These are phyloP conservation scores for Gossypioides kirkii DNA, from an alignment of 345 rosid species.

Conservation along the genomic window DNA sequence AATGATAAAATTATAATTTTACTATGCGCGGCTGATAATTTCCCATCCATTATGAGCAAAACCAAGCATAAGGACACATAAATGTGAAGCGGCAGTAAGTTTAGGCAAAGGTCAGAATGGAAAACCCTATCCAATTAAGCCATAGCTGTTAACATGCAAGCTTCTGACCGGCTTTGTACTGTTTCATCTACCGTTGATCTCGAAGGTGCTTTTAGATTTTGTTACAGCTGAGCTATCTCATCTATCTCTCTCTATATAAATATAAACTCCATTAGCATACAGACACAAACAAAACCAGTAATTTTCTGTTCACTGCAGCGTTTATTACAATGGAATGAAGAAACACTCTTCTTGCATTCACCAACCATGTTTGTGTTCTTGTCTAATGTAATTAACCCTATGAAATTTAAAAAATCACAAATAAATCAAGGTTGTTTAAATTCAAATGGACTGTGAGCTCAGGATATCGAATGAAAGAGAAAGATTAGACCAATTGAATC, in stretches of 20 bases:
- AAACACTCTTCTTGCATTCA: neutral
- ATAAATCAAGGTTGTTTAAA: no score
- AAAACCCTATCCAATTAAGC: neutral
- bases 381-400: no score
- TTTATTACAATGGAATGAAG: conserved; percentile 13
- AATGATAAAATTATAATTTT: no score
- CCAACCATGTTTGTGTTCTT: neutral
- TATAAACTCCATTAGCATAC: neutral
- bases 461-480: no score
- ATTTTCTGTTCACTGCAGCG: neutral
- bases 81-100: neutral
- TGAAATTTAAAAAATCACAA: no score
- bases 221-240: neutral
- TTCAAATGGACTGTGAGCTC: no score
- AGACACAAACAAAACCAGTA: neutral
- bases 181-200: conserved; percentile 13
- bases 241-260: neutral
- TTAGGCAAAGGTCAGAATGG: neutral
- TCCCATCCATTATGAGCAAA: no score
- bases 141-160: neutral
- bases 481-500: no score
- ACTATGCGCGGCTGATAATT: no score
- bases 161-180: neutral
- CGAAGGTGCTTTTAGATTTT: conserved; percentile 9
- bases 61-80: no score